Base-by-base conservation (phyloP, 139 green algal genomes). In the Ettlia oleoabundans region DNA sequence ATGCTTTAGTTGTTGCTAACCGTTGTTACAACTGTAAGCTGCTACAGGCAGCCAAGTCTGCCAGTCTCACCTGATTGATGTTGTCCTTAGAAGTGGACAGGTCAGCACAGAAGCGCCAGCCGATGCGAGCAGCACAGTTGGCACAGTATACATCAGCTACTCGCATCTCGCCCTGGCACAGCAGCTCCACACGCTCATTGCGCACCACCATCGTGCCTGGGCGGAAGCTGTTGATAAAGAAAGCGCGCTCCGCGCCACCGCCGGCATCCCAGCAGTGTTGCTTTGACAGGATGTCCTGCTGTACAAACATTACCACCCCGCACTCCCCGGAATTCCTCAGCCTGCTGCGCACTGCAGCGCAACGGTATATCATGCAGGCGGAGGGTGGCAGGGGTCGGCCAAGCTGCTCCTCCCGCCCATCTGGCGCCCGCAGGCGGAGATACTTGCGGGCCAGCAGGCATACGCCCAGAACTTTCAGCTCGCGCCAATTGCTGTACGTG, bases 261-360 rank as follows among this genome's bases (percentile, higher is more conserved):
- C 75, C 75, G 1, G 61, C 75, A 63, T 81, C 61, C 75, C 75
- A 81, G 38, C 63, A 30, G 61, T 81, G 75, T 61, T 81, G 58
- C 37, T n/a, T 62, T 58, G 32, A 52, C 35, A 81, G 75, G 28
- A 81, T 42, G 40, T 58, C 75, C 2, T 61, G 40, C 28, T 32
- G 8, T 8, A 15, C 5, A 43, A 71, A 81, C 58, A 81, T 38
- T 8, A 18, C 19, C 24, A 40, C 58, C 30, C 75, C 61, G 61
- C 75, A 81, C 33, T 52, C 28, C 10, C 75, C 75, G 0, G 58
- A 40, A 28, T 28, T 52, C 24, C 10, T 35, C 58, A 81, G 58
- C 33, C 19, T 30, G 58, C n/a, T 41, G 40, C 75, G 75, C 1
- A n/a, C 58, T 28, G 38, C 58, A 4, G 75, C 42, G 75, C 75